Evolutionary conservation across 202 grass and related monocot genomes (phyloP).

Genomic region (Tripidium arundinaceum): DNA sequence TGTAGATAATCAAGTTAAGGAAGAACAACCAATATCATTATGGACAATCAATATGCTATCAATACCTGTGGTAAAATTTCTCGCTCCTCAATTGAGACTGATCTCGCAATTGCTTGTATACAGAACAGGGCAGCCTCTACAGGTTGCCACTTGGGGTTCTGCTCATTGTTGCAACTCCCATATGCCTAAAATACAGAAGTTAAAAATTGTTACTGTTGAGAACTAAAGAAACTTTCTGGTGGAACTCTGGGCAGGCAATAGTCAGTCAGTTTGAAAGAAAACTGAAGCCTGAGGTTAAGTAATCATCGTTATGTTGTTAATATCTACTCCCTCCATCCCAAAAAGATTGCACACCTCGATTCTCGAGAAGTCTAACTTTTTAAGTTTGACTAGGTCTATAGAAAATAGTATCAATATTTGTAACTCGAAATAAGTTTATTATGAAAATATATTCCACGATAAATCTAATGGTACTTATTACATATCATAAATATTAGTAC

Average conservation of each 20-base stretch:
- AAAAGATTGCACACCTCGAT: not conserved
- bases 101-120: slow-evolving; percentile 90
- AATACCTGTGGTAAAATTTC: slow-evolving; percentile 87
- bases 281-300: slow-evolving; percentile 14
- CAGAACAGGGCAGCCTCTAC: slow-evolving; percentile 88
- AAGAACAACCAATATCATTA: not conserved
- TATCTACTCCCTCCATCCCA: not conserved
- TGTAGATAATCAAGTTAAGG: not conserved
- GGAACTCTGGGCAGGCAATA: not conserved
- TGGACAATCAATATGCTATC: not conserved
- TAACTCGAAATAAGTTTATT: no score
- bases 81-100: slow-evolving; percentile 71
- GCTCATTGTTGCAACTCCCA: slow-evolving; percentile 43
- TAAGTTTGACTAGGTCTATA: no score
- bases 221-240: not conserved
- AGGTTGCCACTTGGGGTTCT: slow-evolving; percentile 82
- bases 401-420: no score
- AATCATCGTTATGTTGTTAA: not conserved
- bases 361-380: no score
- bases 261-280: slow-evolving; percentile 16
- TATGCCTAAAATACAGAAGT: slow-evolving; percentile 58
- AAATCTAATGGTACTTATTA: no score
- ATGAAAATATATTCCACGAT: no score
- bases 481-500: no score
- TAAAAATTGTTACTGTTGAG: slow-evolving; percentile 9